Evolutionary conservation across 192 early-diverging fungal species (phyloP), one percentile per base, ranked within the genome.

Genomic region (Umbelopsis ramanniana): DNA sequence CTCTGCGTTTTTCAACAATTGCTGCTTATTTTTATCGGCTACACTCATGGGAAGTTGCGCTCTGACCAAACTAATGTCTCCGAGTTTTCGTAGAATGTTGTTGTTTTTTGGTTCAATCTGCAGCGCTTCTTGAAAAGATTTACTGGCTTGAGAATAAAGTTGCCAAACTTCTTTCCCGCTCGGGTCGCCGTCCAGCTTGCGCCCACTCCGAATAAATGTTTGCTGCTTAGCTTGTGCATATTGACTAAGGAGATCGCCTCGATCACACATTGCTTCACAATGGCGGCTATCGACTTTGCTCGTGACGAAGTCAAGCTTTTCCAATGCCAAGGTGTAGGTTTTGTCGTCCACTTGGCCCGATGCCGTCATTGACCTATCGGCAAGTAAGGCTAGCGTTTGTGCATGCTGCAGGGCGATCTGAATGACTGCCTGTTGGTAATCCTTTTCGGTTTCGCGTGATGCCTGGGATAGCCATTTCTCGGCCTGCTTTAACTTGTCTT

Each of bases 211-310:
- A 33, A 48, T 46, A 46, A 11, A 72, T 46, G 29, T 54, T 40
- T 22, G 54, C 12, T 29, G 72, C 69, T 45, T 60, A 0, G 81
- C 78, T 24, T 86, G 85, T 22, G 83, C 85, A 67, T 76, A 84
- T 14, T 78, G 68, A 10, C 81, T 79, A 60, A 84, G 69, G 4
- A 88, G 66, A 79, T 88, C 86, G 6, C 84, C 86, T 23, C 79
- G 81, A 67, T 88, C 86, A 57, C 86, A 88, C 50, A 84, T 72
- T 2, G 86, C 86, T 71, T 88, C 84, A 4, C 83, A 83, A 70
- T 88, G 78, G 1, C 74, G 76, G 5, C 70, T 70, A 38, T 83
- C 79, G n/a, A 76, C 38, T 22, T 60, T 52, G 0, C 70, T 63
- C 46, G 83, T 68, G 4, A 88, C 73, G 33, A 74, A 69, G 43